Evolutionary conservation across 164 flowering plant genomes (phyloP), one percentile per base, ranked within the genome.

Genomic region (Aristolochia californica): DNA sequence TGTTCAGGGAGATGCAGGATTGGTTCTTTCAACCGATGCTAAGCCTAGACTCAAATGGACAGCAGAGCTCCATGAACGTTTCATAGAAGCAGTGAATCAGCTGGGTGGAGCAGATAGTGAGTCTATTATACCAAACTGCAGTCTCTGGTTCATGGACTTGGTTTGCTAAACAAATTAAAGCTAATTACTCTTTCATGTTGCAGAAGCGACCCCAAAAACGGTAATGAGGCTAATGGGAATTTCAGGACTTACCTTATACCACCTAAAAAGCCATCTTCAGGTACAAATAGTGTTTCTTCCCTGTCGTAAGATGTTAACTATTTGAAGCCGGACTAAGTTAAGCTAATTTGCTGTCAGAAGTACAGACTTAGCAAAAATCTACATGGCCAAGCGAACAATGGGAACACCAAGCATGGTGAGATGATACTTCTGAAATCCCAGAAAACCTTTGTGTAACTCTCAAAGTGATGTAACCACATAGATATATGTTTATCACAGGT

Each of bases 41-140:
- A 91, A 91, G 76, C 98, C 98, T 18, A 78, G 98, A 70, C 66
- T 91, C 23, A 91, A 91, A 77, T 91, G 98, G 98, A 88, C 96
- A 0, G 81, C 87, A 17, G 98, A 91, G 66, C 90, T 91, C 30
- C 98, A 91, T 53, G 95, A 85, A 64, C 75, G 95, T 30, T 91
- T 91, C 62, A 64, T 83, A 45, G 95, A 91, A 56, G 96, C 98
- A 21, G 98, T 88, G 27, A 77, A 79, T 67, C 95, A 85, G 74
- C 89, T 91, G 18, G 98, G 96, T 49, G 98, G 98, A 69, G 88
- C 95, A 77, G 98, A 91, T 73, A 91, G 98, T 89, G 67, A 86
- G 94, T 65, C 43, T 27, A 63, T 51, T 58, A 65, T 43, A 18
- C 10, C 40, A 34, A 34, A 34, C 40, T 34, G 40, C 40, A 34